These are phyloP conservation scores for Penicillium hesseltinei DNA, from an alignment of 2,329 filamentous ascomycete species.

Conservation along the genomic window DNA sequence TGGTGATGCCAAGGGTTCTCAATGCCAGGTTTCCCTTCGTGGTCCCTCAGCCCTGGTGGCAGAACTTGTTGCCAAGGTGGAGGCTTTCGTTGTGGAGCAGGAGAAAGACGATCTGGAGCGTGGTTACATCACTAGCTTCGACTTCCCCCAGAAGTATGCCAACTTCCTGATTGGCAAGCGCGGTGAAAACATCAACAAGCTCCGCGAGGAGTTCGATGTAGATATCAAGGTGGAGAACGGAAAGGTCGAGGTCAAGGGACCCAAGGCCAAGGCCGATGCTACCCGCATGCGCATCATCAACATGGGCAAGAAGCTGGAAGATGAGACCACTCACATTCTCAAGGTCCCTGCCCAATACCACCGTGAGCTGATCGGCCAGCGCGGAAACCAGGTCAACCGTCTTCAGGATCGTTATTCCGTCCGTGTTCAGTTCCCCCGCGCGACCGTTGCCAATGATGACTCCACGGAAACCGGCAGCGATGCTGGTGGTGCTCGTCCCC, in stretches of 20 bases:
- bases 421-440: conserved; percentile 89
- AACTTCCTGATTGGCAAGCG: conserved; percentile 74
- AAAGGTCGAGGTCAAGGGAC: conserved; percentile 92
- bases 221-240: conserved; percentile 89
- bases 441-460: conserved; percentile 54
- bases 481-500: conserved; percentile 56
- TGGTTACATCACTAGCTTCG: conserved; percentile 79
- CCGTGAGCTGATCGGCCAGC: conserved; percentile 85
- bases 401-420: conserved; percentile 92
- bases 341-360: conserved; percentile 95
- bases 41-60: conserved; percentile 73
- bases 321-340: conserved; percentile 81
- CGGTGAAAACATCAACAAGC: conserved; percentile 67
- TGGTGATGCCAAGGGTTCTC: conserved; percentile 37
- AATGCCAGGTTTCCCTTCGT: conserved; percentile 64
- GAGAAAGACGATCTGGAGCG: conserved; percentile 92
- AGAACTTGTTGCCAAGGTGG: conserved; percentile 68
- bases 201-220: conserved; percentile 68
- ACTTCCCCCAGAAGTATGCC: conserved; percentile 92
- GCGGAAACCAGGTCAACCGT: conserved; percentile 84
- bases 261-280: conserved; percentile 87
- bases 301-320: conserved; percentile 78
- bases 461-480: conserved; percentile 67
- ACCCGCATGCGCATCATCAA: conserved; percentile 78
- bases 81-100: conserved; percentile 79